phyloP scores from a whole-genome alignment of 352 stramenopile genomes.

The Phytophthora chlamydospora region DNA sequence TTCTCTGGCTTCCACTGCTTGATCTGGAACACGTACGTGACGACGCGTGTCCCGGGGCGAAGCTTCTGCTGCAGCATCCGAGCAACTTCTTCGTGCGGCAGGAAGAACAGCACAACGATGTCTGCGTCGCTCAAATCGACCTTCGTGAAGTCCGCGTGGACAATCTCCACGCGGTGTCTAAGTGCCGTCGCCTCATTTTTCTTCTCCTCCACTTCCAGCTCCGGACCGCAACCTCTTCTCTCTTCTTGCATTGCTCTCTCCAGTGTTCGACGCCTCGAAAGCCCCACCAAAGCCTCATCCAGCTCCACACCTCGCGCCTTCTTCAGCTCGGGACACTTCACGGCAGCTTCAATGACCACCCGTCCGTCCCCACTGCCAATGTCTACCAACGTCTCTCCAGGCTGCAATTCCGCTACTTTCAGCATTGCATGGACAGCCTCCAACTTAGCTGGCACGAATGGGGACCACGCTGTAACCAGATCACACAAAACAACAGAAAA shows the following conservation, averaged over 20 bases:
- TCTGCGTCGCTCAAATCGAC: slow-evolving; percentile 53
- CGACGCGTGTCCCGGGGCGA: slow-evolving; percentile 44
- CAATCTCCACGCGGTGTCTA: slow-evolving; percentile 35
- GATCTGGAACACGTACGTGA: slow-evolving; percentile 81
- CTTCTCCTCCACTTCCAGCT: slow-evolving; percentile 2
- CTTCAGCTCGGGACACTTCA: slow-evolving; percentile 26
- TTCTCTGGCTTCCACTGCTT: slow-evolving; percentile 52
- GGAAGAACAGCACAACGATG: slow-evolving; percentile 69
- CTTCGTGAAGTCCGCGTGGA: slow-evolving; percentile 61
- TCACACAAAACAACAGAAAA: slow-evolving; percentile 1
- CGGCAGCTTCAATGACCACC: slow-evolving; percentile 51
- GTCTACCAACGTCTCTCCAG: slow-evolving; percentile 58
- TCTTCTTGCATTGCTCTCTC: slow-evolving; percentile 18
- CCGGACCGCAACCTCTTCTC: not conserved
- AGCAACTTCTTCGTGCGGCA: slow-evolving; percentile 60
- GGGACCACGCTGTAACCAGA: slow-evolving; percentile 58
- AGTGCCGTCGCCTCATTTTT: slow-evolving; percentile 16
- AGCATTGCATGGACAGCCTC: slow-evolving; percentile 66
- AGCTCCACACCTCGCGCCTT: slow-evolving; percentile 59
- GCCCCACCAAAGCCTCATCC: slow-evolving; percentile 53
- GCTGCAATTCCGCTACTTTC: slow-evolving; percentile 40
- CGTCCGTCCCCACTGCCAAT: slow-evolving; percentile 72
- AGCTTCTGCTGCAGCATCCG: slow-evolving; percentile 42
- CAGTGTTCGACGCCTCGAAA: slow-evolving; percentile 41
- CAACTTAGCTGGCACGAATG: slow-evolving; percentile 66